Percentiles rank a stretch among this genome's conserved stretches.
phyloP scores from a whole-genome alignment of 768 basidiomycete genomes.

The Boletus subcaerulescens region DNA sequence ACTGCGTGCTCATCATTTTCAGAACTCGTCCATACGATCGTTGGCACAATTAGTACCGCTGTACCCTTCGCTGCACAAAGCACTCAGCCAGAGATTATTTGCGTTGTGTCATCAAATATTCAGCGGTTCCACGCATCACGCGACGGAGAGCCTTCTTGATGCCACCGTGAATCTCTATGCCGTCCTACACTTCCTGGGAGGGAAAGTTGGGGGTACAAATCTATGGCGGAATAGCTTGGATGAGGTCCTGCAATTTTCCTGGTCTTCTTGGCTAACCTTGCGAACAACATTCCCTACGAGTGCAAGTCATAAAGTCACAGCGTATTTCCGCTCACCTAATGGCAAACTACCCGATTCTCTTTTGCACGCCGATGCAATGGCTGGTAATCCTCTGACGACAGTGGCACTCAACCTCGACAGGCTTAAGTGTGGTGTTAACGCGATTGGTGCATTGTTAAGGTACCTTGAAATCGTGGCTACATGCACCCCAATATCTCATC shows the following conservation, averaged over 20 bases:
- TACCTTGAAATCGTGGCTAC: slow-evolving; percentile 22
- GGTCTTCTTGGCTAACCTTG: slow-evolving; percentile 55
- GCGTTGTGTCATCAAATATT: slow-evolving; percentile 54
- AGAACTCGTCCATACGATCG: slow-evolving; percentile 46
- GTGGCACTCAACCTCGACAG: slow-evolving; percentile 61
- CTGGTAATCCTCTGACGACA: slow-evolving; percentile 46
- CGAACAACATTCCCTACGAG: slow-evolving; percentile 54
- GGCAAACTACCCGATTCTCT: slow-evolving; percentile 6
- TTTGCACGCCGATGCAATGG: slow-evolving; percentile 13
- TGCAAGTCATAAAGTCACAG: slow-evolving; percentile 27
- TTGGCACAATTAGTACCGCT: slow-evolving; percentile 55
- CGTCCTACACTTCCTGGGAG: slow-evolving; percentile 66
- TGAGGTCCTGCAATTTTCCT: slow-evolving; percentile 63
- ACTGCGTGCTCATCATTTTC: slow-evolving; percentile 15
- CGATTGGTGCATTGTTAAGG: slow-evolving; percentile 57
- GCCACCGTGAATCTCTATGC: slow-evolving; percentile 60
- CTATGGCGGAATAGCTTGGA: slow-evolving; percentile 77
- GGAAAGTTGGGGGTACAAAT: slow-evolving; percentile 70
- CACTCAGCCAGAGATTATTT: slow-evolving; percentile 51
- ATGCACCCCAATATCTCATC: neutral
- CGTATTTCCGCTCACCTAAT: slow-evolving; percentile 7
- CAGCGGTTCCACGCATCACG: slow-evolving; percentile 47
- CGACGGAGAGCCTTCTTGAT: slow-evolving; percentile 37
- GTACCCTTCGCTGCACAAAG: slow-evolving; percentile 67
- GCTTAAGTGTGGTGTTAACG: slow-evolving; percentile 49